Base-by-base conservation (phyloP, 2,329 filamentous ascomycete species). In the Coniochaeta sp. region DNA sequence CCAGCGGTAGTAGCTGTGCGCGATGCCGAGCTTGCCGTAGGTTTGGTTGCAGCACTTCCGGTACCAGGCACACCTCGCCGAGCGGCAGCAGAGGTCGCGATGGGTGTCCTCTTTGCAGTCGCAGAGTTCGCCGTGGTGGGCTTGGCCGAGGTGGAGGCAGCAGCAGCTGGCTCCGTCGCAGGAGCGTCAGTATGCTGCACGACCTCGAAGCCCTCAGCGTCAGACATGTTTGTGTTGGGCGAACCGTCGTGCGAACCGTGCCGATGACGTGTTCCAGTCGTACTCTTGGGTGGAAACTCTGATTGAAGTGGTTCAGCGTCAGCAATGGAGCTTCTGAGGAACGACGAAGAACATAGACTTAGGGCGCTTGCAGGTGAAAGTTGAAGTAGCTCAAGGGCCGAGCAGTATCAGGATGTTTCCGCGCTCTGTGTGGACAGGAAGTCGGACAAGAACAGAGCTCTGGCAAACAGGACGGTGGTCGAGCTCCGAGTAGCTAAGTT, bases 201-300 rank as follows among this genome's bases (percentile, higher is more conserved):
- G 55, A 67, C 66, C 56, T 72, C 68, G 62, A 67, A 63, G 52
- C 59, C 67, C 44, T 71, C 71, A 65, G 63, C 64, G 62, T 74
- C 72, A 57, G 72, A 70, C 72, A 74, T 74, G 62, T 55, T 67
- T 63, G 62, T n/a, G n/a, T n/a, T n/a, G n/a, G n/a, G n/a, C n/a
- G n/a, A n/a, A n/a, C n/a, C n/a, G 52, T 57, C 22, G 54, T 55
- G 28, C 17, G 54, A 24, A 24, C 26, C 16, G 47, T 30, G 47
- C 26, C n/a, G n/a, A n/a, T 7, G 7, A 52, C 30, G 9, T 4
- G n/a, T 12, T 24, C 1, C 10, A 14, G 22, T 3, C 12, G 47
- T 52, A 28, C 4, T 30, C 47, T 52, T 2, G 14, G 47, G 6
- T 2, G 22, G 19, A 28, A 52, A 14, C 22, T 30, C 24, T 52